Conservation (phyloP, 176 grass and related monocot genomes). For the Avena insularis region DNA sequence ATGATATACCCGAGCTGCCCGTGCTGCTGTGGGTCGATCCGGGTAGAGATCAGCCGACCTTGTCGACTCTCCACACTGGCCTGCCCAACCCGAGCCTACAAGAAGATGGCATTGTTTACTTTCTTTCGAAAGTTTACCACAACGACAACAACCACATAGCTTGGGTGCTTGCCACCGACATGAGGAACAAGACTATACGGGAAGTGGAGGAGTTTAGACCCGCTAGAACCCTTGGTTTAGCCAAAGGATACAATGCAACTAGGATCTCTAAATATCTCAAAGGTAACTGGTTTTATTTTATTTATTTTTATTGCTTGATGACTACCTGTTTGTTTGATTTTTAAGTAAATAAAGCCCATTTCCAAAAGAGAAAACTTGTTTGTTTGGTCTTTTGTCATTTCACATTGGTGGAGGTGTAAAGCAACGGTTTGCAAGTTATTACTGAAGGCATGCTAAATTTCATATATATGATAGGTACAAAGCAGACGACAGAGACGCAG, state of each 20-base stretch:
- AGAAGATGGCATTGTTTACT: neutral
- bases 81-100: neutral
- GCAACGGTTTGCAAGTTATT: too few relatives aligned
- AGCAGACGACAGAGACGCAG: too few relatives aligned
- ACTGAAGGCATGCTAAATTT: too few relatives aligned
- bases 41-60: neutral
- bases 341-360: too few relatives aligned
- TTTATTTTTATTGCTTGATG: neutral
- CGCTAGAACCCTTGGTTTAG: neutral
- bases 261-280: conserved; percentile 5
- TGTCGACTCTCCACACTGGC: neutral
- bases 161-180: neutral
- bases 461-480: too few relatives aligned
- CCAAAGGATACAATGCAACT: neutral
- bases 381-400: too few relatives aligned
- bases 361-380: too few relatives aligned
- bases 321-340: too few relatives aligned
- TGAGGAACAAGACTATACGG: neutral
- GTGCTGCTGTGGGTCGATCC: too few relatives aligned
- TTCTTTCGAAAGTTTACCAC: neutral
- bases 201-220: neutral
- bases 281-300: neutral
- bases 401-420: too few relatives aligned
- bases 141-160: neutral
- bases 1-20: neutral